Percentiles rank a stretch among this genome's conserved stretches.
phyloP scores from a whole-genome alignment of 257 asterid species.

The Primulina huaijiensis region DNA sequence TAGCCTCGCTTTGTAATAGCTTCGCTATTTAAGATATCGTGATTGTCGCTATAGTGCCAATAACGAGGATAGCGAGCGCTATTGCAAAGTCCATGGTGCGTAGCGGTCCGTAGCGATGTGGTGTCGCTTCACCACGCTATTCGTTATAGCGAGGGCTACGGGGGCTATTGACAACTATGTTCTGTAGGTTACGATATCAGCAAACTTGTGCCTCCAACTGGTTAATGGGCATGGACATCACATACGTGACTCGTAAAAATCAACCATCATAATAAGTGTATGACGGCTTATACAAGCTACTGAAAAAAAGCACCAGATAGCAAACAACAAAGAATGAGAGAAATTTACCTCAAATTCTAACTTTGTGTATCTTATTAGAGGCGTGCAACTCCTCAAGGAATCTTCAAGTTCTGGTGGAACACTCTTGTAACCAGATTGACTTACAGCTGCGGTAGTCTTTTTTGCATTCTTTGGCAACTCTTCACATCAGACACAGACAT shows the following conservation, averaged over 20 bases:
- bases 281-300: conserved; percentile 1
- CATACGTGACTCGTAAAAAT: not conserved
- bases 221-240: not conserved
- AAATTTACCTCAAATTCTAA: conserved; percentile 71
- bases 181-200: not conserved
- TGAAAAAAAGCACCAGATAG: conserved; percentile 5
- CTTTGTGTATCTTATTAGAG: conserved; percentile 72
- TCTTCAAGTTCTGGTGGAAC: conserved; percentile 37
- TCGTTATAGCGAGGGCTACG: too few species aligned
- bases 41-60: too few species aligned
- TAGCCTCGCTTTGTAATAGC: too few species aligned
- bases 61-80: too few species aligned
- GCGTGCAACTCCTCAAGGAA: conserved; percentile 62
- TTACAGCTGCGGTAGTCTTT: conserved; percentile 26
- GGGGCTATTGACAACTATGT: too few species aligned
- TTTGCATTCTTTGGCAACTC: conserved; percentile 41
- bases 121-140: too few species aligned
- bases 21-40: too few species aligned
- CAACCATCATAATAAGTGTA: conserved; percentile 12
- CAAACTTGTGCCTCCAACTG: not conserved
- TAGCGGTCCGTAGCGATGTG: too few species aligned
- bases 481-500: conserved; percentile 26
- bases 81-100: too few species aligned
- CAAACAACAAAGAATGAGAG: conserved; percentile 13
- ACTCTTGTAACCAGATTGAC: conserved; percentile 37